Evolutionary conservation across 345 rosid genomes (phyloP).

Genomic region (Sonneratia caseolaris): DNA sequence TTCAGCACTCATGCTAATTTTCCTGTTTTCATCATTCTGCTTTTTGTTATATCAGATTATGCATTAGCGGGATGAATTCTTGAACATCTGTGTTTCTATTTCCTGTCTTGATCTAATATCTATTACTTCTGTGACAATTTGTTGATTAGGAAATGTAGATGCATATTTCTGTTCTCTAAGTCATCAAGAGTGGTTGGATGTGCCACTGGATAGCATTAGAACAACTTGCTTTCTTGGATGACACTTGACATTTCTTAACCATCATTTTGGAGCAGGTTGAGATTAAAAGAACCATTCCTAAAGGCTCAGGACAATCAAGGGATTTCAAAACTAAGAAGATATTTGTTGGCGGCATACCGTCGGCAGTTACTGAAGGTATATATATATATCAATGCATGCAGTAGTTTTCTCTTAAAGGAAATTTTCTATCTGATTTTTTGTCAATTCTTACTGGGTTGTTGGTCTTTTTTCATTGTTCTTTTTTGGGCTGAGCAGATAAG

Average conservation of each 20-base stretch:
- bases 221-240: not conserved
- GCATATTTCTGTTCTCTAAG: not conserved
- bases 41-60: too few relatives aligned
- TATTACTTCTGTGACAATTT: not conserved
- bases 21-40: not conserved
- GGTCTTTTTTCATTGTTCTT: not conserved
- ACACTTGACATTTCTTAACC: not conserved
- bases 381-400: slow-evolving; percentile 11
- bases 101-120: not conserved
- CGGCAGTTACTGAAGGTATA: slow-evolving; percentile 64
- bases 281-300: slow-evolving; percentile 89
- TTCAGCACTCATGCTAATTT: not conserved
- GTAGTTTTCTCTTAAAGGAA: not conserved
- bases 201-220: not conserved
- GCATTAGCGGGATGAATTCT: not conserved
- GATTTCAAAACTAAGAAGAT: slow-evolving; percentile 85
- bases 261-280: slow-evolving; percentile 49
- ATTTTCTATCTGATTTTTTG: not conserved
- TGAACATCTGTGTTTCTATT: not conserved
- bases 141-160: too few relatives aligned
- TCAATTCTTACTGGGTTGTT: not conserved
- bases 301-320: slow-evolving; percentile 59
- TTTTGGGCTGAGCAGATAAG: slow-evolving; percentile 44
- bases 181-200: not conserved
- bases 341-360: slow-evolving; percentile 89